Evolutionary conservation across 257 asterid species (phyloP).

Genomic region (Solanum rostratum): DNA sequence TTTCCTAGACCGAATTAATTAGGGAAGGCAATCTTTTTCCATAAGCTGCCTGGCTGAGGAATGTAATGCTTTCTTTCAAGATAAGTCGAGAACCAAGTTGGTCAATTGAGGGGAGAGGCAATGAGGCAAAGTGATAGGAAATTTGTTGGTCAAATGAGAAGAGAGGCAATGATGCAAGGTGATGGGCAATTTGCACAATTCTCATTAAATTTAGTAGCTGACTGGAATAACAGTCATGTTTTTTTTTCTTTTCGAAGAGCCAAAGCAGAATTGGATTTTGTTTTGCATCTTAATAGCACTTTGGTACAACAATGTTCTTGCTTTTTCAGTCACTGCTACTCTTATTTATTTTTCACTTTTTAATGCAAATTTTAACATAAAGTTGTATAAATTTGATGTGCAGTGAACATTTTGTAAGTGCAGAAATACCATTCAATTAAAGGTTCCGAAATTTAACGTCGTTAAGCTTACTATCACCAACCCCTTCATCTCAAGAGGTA

Average conservation of each 20-base stretch:
- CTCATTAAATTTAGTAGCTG: neutral
- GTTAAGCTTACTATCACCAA: too few relatives aligned
- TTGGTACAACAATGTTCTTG: too few relatives aligned
- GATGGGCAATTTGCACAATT: neutral
- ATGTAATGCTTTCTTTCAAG: neutral
- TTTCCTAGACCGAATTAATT: neutral
- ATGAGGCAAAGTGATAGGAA: too few relatives aligned
- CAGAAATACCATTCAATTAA: too few relatives aligned
- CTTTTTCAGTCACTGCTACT: too few relatives aligned
- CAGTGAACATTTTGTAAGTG: too few relatives aligned
- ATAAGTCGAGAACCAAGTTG: neutral
- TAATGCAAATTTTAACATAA: too few relatives aligned
- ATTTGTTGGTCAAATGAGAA: neutral
- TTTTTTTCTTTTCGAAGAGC: neutral
- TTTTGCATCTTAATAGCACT: neutral
- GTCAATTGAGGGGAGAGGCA: too few relatives aligned
- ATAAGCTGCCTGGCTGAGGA: neutral
- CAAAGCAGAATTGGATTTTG: neutral
- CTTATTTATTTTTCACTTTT: too few relatives aligned
- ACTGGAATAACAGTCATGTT: neutral
- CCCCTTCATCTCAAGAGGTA: too few relatives aligned
- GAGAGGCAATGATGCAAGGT: neutral
- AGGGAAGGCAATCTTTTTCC: neutral
- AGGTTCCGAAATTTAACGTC: too few relatives aligned
- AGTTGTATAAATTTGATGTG: too few relatives aligned